Evolutionary conservation across 1,284 basidiomycete genomes (phyloP), one percentile per base, ranked within the genome.

Genomic region (Trichosporon sp.): DNA sequence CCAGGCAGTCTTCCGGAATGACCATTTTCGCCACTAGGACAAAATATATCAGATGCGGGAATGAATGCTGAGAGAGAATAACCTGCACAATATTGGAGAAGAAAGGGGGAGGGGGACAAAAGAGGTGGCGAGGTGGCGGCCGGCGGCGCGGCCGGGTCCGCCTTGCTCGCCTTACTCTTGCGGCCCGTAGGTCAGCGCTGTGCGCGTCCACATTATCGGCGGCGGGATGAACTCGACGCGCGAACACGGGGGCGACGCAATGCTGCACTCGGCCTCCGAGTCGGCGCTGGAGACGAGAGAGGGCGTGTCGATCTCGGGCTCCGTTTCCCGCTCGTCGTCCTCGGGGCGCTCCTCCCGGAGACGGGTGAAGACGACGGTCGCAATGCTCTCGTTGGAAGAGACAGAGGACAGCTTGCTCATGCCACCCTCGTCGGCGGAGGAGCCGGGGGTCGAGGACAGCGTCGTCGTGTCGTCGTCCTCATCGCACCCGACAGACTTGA

Each of bases 401-500:
- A 65, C 65, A 6, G 35, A 21, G n/a, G 54, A 51, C 37, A 54
- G 63, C 26, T 43, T 54, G 59, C 21, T 37, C 31, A 38, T 11
- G 37, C 31, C 69, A 31, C 64, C 69, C 43, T 67, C 65, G 19
- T 59, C 68, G 61, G 31, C 66, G 43, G 56, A 66, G 10, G 56
- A 66, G 32, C 65, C 37, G n/a, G 56, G 66, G n/a, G 37, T 26
- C 19, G 70, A 43, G 10, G 63, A 48, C 35, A 63, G 70, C 4
- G 67, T 54, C 16, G 70, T 70, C n/a, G 54, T 21, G 4, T 26
- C 67, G 26, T 46, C 51, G 43, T 70, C 71, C 26, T 73, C 72
- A 48, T 73, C 69, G 51, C 68, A 71, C 19, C 71, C 74, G 43
- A 80, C 75, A 8, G 63, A 69, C 32, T 70, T 66, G 8, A 83